These are phyloP conservation scores for Canavalia ensiformis DNA, from an alignment of 306 rosid genomes.

Conservation along the genomic window DNA sequence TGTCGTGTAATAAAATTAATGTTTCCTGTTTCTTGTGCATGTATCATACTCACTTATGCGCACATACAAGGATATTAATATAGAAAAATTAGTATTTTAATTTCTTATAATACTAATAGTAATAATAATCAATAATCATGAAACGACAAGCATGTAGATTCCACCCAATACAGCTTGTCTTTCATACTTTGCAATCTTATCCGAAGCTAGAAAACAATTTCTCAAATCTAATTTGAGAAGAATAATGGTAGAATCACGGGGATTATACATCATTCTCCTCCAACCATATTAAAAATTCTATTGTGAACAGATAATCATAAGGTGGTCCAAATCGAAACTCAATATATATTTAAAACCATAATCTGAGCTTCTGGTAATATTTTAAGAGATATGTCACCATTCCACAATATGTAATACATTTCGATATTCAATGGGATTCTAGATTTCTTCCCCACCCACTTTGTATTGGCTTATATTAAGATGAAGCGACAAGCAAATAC, in stretches of 20 bases:
- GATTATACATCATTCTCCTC: constrained; percentile 12
- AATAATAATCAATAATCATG: not conserved
- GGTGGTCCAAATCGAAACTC: constrained; percentile 51
- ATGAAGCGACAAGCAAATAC: constrained; percentile 4
- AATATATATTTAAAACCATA: constrained; percentile 10
- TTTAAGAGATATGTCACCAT: constrained; percentile 41
- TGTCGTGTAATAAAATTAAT: not conserved
- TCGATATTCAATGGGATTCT: constrained; percentile 33
- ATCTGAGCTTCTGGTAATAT: constrained; percentile 38
- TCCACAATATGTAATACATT: constrained; percentile 21
- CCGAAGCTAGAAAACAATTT: constrained; percentile 39
- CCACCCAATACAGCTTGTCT: constrained; percentile 17
- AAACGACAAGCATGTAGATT: constrained; percentile 36
- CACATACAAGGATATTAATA: not conserved
- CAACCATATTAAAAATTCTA: constrained; percentile 36
- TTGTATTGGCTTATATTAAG: constrained; percentile 27
- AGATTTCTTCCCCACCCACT: constrained; percentile 31
- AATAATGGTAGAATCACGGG: constrained; percentile 38
- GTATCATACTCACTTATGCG: not conserved
- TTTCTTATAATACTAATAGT: not conserved
- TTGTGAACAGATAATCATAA: constrained; percentile 37
- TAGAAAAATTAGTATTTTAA: not conserved
- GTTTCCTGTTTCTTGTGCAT: constrained; percentile 8
- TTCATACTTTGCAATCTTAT: constrained; percentile 40
- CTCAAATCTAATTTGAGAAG: constrained; percentile 37